Evolutionary conservation across 352 stramenopile genomes (phyloP).

Genomic region (Globisporangium nunn): DNA sequence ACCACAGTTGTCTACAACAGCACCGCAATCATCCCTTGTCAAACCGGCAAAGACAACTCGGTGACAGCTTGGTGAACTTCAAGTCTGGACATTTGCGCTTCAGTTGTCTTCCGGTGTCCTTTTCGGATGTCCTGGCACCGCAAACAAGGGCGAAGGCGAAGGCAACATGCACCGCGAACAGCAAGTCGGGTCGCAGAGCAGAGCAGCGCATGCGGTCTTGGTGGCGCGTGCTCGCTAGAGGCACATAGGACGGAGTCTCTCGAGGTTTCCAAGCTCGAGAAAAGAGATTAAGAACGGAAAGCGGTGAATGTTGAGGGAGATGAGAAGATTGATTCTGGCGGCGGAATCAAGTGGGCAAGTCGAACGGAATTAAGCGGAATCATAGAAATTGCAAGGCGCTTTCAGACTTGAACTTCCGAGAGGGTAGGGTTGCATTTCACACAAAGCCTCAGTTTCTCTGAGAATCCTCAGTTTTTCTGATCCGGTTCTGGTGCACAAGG

Average conservation of each 20-base stretch:
- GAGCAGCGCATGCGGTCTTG: no score
- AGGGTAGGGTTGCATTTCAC: constrained; percentile 1
- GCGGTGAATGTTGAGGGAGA: background rate
- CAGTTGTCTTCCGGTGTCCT: background rate
- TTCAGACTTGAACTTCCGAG: background rate
- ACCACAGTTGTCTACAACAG: no score
- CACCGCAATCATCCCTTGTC: no score
- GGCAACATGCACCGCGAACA: no score
- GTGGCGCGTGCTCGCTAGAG: no score
- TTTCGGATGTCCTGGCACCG: background rate
- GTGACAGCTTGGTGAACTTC: constrained; percentile 1
- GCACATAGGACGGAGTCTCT: no score
- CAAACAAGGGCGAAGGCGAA: background rate
- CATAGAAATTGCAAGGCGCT: background rate
- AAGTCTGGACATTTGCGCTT: background rate
- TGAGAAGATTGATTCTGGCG: background rate
- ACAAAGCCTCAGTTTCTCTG: background rate
- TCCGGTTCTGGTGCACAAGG: constrained; percentile 3
- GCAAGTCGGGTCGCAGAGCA: no score
- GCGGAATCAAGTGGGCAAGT: background rate
- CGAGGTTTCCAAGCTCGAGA: no score
- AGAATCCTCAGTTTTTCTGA: constrained; percentile 1
- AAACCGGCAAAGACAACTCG: background rate
- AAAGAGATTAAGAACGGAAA: no score
- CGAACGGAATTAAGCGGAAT: background rate